Percentiles rank a stretch among this genome's conserved stretches.
Evolutionary conservation across 2,329 filamentous ascomycete species (phyloP).

Genomic region (Conoideocrella luteorostrata): DNA sequence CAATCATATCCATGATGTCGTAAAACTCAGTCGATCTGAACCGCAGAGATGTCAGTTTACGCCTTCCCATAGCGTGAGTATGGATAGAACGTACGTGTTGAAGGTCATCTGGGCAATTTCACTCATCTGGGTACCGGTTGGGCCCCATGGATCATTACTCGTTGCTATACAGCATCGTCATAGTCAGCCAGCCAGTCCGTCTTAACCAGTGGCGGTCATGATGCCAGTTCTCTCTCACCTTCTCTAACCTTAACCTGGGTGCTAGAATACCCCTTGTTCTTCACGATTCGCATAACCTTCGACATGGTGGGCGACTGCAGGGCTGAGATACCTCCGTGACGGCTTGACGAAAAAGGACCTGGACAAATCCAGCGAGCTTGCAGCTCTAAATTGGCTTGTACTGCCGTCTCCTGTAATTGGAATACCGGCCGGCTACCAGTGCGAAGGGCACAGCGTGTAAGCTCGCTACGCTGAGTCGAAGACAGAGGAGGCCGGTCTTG

Average conservation of each 20-base stretch:
- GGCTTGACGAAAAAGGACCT: neutral
- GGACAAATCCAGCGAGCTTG: neutral
- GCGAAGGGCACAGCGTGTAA: no score
- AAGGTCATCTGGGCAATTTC: conserved; percentile 98
- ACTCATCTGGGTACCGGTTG: conserved; percentile 95
- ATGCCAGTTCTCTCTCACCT: conserved; percentile 47
- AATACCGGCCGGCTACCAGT: neutral
- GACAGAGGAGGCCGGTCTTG: neutral
- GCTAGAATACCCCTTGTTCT: conserved; percentile 96
- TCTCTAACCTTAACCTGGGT: conserved; percentile 98
- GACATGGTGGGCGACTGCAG: conserved; percentile 60
- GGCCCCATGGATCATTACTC: conserved; percentile 98
- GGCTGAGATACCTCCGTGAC: conserved; percentile 5
- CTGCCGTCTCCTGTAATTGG: neutral
- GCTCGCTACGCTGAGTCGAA: neutral
- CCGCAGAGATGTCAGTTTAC: neutral
- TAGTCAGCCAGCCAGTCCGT: conserved; percentile 13
- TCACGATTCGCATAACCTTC: conserved; percentile 93
- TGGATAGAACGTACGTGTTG: conserved; percentile 68
- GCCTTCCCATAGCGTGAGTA: no score
- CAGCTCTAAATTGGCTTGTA: neutral
- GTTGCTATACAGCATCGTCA: conserved; percentile 73
- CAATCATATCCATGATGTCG: conserved; percentile 99
- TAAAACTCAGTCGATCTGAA: conserved; percentile 90
- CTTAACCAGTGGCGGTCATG: neutral